These are phyloP conservation scores for Plectosphaerella plurivora DNA, from an alignment of 2,329 filamentous ascomycete species.

Conservation along the genomic window DNA sequence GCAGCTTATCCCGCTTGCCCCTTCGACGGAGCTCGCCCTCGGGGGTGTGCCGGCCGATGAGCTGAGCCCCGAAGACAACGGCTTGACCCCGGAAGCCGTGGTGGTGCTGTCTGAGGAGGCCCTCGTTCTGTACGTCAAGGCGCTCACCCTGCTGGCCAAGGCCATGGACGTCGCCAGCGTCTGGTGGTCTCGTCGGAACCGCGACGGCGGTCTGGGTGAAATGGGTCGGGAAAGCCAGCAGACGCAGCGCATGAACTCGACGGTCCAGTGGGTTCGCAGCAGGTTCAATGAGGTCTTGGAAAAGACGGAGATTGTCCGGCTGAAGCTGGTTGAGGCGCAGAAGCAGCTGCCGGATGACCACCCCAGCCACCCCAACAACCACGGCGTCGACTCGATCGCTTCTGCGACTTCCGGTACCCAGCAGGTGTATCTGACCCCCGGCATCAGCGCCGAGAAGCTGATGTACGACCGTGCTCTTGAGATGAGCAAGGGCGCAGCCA, in stretches of 20 bases:
- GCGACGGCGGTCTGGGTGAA: conserved; percentile 55
- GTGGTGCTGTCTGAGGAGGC: conserved; percentile 90
- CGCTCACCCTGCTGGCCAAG: conserved; percentile 81
- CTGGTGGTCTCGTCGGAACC: conserved; percentile 83
- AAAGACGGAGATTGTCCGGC: conserved; percentile 90
- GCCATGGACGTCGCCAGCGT: conserved; percentile 91
- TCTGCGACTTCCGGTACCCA: conserved; percentile 64
- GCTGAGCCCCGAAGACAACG: conserved; percentile 58
- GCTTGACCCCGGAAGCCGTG: conserved; percentile 79
- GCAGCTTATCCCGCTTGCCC: conserved; percentile 85
- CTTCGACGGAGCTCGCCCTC: conserved; percentile 68
- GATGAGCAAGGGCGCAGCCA: conserved; percentile 91
- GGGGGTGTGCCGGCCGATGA: conserved; percentile 57
- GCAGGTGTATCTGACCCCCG: conserved; percentile 78
- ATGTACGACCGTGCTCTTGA: conserved; percentile 98
- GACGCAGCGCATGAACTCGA: conserved; percentile 72
- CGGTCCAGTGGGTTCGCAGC: conserved; percentile 90
- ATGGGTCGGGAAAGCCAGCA: conserved; percentile 31
- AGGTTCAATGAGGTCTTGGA: conserved; percentile 97
- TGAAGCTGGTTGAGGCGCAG: conserved; percentile 83
- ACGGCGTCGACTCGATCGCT: conserved; percentile 53
- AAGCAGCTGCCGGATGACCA: conserved; percentile 79
- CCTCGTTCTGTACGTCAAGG: conserved; percentile 92
- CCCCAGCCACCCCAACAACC: conserved; percentile 78
- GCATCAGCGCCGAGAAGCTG: conserved; percentile 89